Evolutionary conservation across 257 asterid species (phyloP).

Genomic region (Nicotiana knightiana): DNA sequence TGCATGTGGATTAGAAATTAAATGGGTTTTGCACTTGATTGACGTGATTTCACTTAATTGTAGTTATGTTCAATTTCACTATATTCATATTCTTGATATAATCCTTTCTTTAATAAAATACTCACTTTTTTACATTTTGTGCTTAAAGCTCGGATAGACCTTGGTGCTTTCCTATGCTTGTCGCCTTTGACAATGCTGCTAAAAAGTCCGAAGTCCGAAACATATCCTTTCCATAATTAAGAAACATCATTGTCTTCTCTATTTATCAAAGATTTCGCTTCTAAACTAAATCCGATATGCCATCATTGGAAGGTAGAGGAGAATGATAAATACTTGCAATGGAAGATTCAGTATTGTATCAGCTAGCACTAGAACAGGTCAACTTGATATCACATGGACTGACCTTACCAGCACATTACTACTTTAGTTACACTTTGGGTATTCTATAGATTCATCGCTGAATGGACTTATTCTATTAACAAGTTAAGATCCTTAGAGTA

Average conservation of each 20-base stretch:
- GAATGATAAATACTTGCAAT: background rate
- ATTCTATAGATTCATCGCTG: background rate
- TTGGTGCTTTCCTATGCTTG: background rate
- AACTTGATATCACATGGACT: background rate
- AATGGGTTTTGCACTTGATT: too few relatives aligned
- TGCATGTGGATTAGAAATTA: too few relatives aligned
- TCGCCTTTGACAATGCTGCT: background rate
- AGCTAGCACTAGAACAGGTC: background rate
- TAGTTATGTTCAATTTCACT: background rate
- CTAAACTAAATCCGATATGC: background rate
- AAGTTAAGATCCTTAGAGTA: background rate
- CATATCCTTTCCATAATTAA: background rate
- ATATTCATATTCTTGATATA: background rate
- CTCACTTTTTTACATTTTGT: background rate
- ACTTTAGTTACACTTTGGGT: background rate
- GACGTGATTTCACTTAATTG: too few relatives aligned
- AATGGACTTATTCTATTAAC: background rate
- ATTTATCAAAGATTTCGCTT: background rate
- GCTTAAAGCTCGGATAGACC: background rate
- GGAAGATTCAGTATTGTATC: background rate
- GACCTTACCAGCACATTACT: background rate
- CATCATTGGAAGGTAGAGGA: background rate
- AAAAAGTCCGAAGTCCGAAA: background rate
- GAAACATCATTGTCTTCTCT: background rate
- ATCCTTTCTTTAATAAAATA: background rate